These are phyloP conservation scores for Pisolithus albus DNA, from an alignment of 768 basidiomycete species.

Conservation along the genomic window DNA sequence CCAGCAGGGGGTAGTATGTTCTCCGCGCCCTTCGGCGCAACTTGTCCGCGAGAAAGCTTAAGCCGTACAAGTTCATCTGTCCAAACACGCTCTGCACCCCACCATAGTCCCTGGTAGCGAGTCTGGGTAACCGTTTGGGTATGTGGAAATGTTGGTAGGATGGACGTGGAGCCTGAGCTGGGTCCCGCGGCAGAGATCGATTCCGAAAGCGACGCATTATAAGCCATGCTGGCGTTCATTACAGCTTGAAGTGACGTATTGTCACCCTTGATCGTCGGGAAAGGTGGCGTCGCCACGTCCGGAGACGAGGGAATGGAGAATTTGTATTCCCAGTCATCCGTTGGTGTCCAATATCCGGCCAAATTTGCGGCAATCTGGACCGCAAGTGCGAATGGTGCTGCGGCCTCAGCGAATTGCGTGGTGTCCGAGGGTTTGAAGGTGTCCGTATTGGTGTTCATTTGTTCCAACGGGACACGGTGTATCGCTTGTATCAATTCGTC, in stretches of 20 bases:
- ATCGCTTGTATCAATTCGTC: constrained; percentile 46
- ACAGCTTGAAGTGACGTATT: constrained; percentile 35
- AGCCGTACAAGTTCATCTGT: constrained; percentile 76
- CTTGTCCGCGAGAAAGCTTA: constrained; percentile 56
- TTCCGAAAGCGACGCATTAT: constrained; percentile 32
- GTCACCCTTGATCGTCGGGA: background rate
- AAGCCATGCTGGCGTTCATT: constrained; percentile 40
- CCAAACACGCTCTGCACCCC: constrained; percentile 89
- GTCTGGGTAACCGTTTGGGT: constrained; percentile 39
- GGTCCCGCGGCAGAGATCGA: constrained; percentile 1
- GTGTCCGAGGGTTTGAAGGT: constrained; percentile 43
- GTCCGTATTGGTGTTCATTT: constrained; percentile 40
- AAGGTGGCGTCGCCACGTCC: constrained; percentile 3
- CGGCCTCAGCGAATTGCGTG: constrained; percentile 42
- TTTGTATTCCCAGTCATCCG: constrained; percentile 65
- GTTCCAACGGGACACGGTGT: constrained; percentile 35
- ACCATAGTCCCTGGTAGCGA: constrained; percentile 79
- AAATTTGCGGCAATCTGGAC: constrained; percentile 63
- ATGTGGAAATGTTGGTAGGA: constrained; percentile 13
- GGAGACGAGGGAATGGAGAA: constrained; percentile 33
- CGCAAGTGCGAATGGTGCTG: constrained; percentile 61
- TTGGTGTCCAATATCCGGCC: constrained; percentile 61
- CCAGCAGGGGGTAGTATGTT: constrained; percentile 58
- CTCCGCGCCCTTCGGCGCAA: constrained; percentile 60
- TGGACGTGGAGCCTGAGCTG: constrained; percentile 8